Evolutionary conservation across 2,329 filamentous ascomycete genomes (phyloP).

Genomic region (Fusarium sp.): DNA sequence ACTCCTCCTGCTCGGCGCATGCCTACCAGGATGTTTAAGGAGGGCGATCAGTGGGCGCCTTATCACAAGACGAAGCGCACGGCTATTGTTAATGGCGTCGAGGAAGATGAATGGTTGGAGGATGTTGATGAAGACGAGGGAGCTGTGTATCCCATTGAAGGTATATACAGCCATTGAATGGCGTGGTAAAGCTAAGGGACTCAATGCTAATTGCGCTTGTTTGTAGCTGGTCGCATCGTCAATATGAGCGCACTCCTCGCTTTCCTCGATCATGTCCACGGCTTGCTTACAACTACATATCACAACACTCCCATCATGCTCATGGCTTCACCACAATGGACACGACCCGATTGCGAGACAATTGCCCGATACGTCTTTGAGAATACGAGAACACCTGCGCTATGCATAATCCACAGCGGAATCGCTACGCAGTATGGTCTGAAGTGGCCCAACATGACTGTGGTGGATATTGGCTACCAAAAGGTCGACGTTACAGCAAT

Average conservation of each 20-base stretch:
- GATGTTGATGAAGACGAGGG: slow-evolving; percentile 89
- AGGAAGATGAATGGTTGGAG: slow-evolving; percentile 83
- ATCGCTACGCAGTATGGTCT: slow-evolving; percentile 89
- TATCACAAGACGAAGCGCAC: slow-evolving; percentile 79
- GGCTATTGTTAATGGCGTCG: slow-evolving; percentile 61
- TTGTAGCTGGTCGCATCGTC: slow-evolving; percentile 79
- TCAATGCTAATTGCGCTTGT: slow-evolving; percentile 40
- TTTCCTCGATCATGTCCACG: slow-evolving; percentile 91
- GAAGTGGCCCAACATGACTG: slow-evolving; percentile 78
- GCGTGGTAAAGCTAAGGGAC: neutral
- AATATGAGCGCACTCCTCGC: slow-evolving; percentile 96
- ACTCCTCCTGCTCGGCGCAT: slow-evolving; percentile 89
- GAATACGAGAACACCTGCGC: slow-evolving; percentile 92
- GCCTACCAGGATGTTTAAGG: slow-evolving; percentile 94
- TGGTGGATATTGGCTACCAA: slow-evolving; percentile 90
- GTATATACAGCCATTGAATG: slow-evolving; percentile 51
- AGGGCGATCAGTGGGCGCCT: slow-evolving; percentile 80
- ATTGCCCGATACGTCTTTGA: slow-evolving; percentile 97
- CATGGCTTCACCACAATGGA: slow-evolving; percentile 91
- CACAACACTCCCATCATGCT: slow-evolving; percentile 97
- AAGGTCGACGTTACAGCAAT: slow-evolving; percentile 95
- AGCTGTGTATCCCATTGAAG: slow-evolving; percentile 85
- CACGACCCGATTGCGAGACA: slow-evolving; percentile 84
- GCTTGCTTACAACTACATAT: slow-evolving; percentile 87
- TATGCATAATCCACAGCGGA: slow-evolving; percentile 90